Percentiles rank a stretch among this genome's conserved stretches.
phyloP scores from a whole-genome alignment of 257 asterid genomes.

The Nicotiana attenuata region DNA sequence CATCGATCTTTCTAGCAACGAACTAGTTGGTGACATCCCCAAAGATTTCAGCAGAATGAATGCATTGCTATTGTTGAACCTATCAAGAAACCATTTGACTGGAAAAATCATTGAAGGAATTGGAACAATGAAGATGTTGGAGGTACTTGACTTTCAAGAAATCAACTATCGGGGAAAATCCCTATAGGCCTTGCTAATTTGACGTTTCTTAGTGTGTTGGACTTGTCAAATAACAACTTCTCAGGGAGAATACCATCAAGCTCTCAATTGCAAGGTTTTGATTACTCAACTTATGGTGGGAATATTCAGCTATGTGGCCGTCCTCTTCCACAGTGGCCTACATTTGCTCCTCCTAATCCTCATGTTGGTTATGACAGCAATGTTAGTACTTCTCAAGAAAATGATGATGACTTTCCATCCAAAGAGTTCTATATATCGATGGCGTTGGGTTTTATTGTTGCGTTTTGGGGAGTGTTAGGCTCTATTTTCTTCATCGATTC shows the following conservation, averaged over 20 bases:
- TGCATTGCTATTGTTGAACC: slow-evolving; percentile 25
- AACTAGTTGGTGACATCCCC: slow-evolving; percentile 23
- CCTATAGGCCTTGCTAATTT: slow-evolving; percentile 7
- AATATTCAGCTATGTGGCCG: slow-evolving; percentile 25
- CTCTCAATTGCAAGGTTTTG: slow-evolving; percentile 31
- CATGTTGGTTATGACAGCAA: not conserved
- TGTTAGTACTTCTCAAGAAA: not conserved
- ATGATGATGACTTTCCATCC: not conserved
- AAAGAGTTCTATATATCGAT: slow-evolving; percentile 11
- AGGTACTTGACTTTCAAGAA: slow-evolving; percentile 17
- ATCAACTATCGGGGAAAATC: slow-evolving; percentile 5
- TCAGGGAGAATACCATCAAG: slow-evolving; percentile 28
- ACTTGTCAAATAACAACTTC: slow-evolving; percentile 29
- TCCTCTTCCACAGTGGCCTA: slow-evolving; percentile 12
- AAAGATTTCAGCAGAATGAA: slow-evolving; percentile 9
- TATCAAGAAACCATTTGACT: slow-evolving; percentile 25
- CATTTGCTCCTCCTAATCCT: not conserved
- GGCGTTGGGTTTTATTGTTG: slow-evolving; percentile 21
- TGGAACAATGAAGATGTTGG: slow-evolving; percentile 13
- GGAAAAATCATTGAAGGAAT: slow-evolving; percentile 24
- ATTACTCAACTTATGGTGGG: slow-evolving; percentile 22
- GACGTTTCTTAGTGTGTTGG: slow-evolving; percentile 14
- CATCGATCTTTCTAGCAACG: slow-evolving; percentile 24
- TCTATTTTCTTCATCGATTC: slow-evolving; percentile 12
- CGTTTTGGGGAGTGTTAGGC: slow-evolving; percentile 29